These are phyloP conservation scores for Puccinia polysora DNA, from an alignment of 1,284 basidiomycete genomes.

Conservation along the genomic window DNA sequence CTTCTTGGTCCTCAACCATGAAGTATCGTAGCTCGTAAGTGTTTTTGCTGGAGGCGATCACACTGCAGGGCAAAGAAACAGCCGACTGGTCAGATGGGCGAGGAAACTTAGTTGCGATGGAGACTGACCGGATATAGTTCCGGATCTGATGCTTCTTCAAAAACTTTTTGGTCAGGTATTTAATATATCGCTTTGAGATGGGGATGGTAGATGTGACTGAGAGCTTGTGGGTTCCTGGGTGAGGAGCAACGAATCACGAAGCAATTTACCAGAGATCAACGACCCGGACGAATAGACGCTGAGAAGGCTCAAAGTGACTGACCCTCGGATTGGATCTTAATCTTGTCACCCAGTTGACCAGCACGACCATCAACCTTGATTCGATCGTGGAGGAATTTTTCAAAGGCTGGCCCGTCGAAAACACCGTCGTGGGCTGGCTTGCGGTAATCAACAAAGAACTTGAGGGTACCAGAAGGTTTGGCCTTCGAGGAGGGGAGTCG, in stretches of 20 bases:
- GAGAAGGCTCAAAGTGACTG: neutral
- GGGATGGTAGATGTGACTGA: conserved; percentile 38
- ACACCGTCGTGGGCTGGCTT: conserved; percentile 38
- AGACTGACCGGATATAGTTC: conserved; percentile 40
- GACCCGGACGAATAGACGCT: neutral
- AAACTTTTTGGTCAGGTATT: conserved; percentile 43
- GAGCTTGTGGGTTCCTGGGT: conserved; percentile 27
- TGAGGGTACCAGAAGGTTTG: conserved; percentile 20
- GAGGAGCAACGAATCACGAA: neutral
- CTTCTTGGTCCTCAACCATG: conserved; percentile 28
- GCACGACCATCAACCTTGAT: conserved; percentile 40
- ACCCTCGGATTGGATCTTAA: conserved; percentile 41
- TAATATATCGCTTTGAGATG: conserved; percentile 37
- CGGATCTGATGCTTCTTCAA: conserved; percentile 39
- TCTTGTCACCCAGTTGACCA: conserved; percentile 37
- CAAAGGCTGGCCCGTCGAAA: conserved; percentile 36
- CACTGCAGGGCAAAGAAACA: conserved; percentile 7
- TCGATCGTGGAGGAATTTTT: conserved; percentile 40
- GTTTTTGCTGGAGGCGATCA: conserved; percentile 41
- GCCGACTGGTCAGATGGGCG: neutral
- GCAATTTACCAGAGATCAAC: neutral
- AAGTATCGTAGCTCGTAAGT: conserved; percentile 42
- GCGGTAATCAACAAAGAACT: conserved; percentile 30
- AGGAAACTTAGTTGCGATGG: neutral
- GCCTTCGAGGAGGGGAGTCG: neutral